Evolutionary conservation across 345 rosid genomes (phyloP).

Genomic region (Salix caprea): DNA sequence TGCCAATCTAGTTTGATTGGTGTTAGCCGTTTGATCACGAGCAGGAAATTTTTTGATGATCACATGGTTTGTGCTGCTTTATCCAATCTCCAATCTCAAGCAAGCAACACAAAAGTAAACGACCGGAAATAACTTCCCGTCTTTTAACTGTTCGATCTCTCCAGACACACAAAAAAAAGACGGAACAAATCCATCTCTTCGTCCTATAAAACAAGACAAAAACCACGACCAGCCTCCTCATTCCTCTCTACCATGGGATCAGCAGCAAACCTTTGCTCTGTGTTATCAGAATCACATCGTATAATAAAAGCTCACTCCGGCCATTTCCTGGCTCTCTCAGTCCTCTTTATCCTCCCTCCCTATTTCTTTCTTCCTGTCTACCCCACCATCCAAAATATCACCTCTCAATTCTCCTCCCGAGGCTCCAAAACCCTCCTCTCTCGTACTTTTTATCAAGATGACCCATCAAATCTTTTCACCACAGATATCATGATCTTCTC

Average conservation of each 20-base stretch:
- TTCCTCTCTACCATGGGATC: conserved; percentile 10
- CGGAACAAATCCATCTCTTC: not conserved
- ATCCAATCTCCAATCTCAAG: too few relatives aligned
- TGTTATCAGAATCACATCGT: conserved; percentile 54
- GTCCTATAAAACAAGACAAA: not conserved
- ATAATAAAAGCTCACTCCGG: conserved; percentile 75
- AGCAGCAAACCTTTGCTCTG: conserved; percentile 22
- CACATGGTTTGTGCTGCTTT: too few relatives aligned
- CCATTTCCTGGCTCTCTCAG: conserved; percentile 84
- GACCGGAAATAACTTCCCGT: not conserved
- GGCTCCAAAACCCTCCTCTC: conserved; percentile 26
- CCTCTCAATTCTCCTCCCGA: conserved; percentile 30
- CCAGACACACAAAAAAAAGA: not conserved
- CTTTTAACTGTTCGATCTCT: not conserved
- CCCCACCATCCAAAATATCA: conserved; percentile 47
- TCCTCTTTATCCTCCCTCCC: conserved; percentile 69
- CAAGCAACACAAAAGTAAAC: too few relatives aligned
- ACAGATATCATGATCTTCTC: conserved; percentile 15
- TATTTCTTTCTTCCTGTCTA: conserved; percentile 50
- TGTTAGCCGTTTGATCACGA: too few relatives aligned
- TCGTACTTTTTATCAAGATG: conserved; percentile 7
- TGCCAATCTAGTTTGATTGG: too few relatives aligned
- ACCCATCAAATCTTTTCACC: not conserved
- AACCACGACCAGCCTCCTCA: not conserved
- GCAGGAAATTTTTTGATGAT: too few relatives aligned